Percentiles rank a stretch among this genome's conserved stretches.
Evolutionary conservation across 139 green algal species (phyloP).

Genomic region (Chlorella ohadii): DNA sequence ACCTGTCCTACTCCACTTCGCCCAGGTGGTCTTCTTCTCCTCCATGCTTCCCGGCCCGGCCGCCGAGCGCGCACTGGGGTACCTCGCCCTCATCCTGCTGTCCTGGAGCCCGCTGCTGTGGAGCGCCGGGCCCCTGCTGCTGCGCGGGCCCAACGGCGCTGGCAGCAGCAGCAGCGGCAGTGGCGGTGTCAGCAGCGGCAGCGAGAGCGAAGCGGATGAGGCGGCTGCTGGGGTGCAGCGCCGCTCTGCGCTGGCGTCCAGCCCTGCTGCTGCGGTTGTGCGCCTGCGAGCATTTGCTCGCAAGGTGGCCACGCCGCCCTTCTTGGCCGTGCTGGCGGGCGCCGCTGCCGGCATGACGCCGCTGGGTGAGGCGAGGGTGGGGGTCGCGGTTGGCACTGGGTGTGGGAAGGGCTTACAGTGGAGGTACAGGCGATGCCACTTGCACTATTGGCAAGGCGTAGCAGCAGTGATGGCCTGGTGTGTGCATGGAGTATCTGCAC

Average conservation of each 20-base stretch:
- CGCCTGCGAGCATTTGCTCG: background rate
- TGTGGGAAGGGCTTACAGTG: background rate
- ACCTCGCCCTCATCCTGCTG: slow-evolving; percentile 49
- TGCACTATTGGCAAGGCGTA: no score
- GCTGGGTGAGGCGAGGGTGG: background rate
- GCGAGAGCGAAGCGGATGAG: background rate
- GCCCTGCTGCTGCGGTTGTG: background rate
- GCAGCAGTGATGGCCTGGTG: no score
- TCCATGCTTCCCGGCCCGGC: slow-evolving; percentile 46
- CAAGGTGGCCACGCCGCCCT: slow-evolving; percentile 56
- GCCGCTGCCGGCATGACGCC: slow-evolving; percentile 58
- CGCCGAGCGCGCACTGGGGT: slow-evolving; percentile 27
- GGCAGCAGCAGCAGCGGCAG: background rate
- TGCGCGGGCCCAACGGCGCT: slow-evolving; percentile 39
- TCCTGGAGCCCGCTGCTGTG: slow-evolving; percentile 45
- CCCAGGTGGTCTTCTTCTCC: slow-evolving; percentile 57
- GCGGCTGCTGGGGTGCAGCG: background rate
- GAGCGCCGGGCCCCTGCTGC: slow-evolving; percentile 7
- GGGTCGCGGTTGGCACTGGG: no score
- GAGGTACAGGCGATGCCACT: no score
- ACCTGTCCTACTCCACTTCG: no score
- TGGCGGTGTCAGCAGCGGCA: background rate
- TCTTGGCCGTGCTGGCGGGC: slow-evolving; percentile 56
- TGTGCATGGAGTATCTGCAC: no score
- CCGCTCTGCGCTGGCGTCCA: background rate